Evolutionary conservation across 257 asterid genomes (phyloP).

Genomic region (Agastache rugosa): DNA sequence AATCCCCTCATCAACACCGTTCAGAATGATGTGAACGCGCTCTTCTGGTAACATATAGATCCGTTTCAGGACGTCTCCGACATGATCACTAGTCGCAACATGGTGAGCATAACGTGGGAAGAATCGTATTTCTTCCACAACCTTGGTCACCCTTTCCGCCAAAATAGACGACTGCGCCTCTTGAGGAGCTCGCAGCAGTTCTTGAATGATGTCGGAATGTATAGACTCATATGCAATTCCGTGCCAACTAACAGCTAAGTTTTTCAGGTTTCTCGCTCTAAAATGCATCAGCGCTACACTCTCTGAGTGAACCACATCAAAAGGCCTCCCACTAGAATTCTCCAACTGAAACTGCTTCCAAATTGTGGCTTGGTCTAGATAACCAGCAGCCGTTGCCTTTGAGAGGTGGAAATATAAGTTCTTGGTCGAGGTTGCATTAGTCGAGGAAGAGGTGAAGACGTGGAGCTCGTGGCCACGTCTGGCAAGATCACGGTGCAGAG

Average conservation of each 20-base stretch:
- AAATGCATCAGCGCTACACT: conserved; percentile 80
- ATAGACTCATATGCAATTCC: conserved; percentile 78
- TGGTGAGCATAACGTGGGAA: conserved; percentile 74
- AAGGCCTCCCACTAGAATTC: conserved; percentile 52
- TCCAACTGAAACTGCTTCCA: conserved; percentile 65
- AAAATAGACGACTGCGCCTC: conserved; percentile 37
- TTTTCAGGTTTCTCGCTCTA: conserved; percentile 52
- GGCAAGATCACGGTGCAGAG: conserved; percentile 71
- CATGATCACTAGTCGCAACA: conserved; percentile 80
- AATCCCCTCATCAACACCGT: conserved; percentile 61
- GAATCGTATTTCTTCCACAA: conserved; percentile 68
- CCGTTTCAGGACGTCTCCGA: conserved; percentile 69
- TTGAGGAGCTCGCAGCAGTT: conserved; percentile 49
- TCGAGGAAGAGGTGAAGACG: conserved; percentile 58
- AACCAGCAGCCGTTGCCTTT: conserved; percentile 64
- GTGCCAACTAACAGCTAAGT: conserved; percentile 83
- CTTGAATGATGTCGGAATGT: conserved; percentile 79
- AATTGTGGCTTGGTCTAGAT: conserved; percentile 63
- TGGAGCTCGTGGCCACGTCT: conserved; percentile 76
- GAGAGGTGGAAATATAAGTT: conserved; percentile 63
- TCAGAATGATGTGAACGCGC: conserved; percentile 67
- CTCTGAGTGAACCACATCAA: conserved; percentile 74
- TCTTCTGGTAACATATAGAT: conserved; percentile 77
- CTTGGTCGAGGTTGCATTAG: conserved; percentile 33
- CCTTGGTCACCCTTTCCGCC: conserved; percentile 51